phyloP scores from a whole-genome alignment of 2,329 filamentous ascomycete genomes.

The Lasiodiplodia gonubiensis region DNA sequence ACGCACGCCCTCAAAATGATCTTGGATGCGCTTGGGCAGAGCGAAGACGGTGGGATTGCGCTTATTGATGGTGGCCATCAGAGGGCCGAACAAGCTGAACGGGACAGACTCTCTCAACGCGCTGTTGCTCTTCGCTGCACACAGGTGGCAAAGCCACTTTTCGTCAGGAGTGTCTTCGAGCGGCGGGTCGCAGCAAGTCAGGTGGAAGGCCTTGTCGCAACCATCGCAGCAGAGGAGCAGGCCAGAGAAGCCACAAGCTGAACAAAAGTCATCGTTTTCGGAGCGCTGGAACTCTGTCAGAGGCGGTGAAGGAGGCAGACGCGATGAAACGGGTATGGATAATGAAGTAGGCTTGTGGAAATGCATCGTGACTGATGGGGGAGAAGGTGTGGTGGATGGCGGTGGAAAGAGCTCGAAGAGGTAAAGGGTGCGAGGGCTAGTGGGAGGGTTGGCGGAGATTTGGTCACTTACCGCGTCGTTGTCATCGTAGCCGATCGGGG shows the following conservation, averaged over 20 bases:
- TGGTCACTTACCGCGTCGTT: conserved; percentile 59
- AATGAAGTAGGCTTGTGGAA: conserved; percentile 36
- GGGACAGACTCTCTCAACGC: conserved; percentile 52
- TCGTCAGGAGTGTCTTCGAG: conserved; percentile 51
- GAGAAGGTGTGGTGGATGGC: conserved; percentile 30
- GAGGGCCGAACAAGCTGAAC: conserved; percentile 60
- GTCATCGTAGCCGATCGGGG: conserved; percentile 64
- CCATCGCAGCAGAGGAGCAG: conserved; percentile 92
- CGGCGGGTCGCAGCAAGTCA: conserved; percentile 84
- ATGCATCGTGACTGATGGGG: conserved; percentile 43
- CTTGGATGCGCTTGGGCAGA: conserved; percentile 73
- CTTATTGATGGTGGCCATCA: conserved; percentile 69
- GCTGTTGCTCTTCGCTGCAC: conserved; percentile 54
- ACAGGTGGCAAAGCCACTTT: conserved; percentile 80
- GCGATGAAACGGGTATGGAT: conserved; percentile 21
- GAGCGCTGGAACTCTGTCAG: conserved; percentile 50
- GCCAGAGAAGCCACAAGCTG: conserved; percentile 81
- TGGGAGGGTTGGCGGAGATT: conserved; percentile 51
- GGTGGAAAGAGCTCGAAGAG: conserved; percentile 33
- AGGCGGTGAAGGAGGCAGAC: conserved; percentile 39
- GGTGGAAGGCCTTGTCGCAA: conserved; percentile 88
- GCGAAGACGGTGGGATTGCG: conserved; percentile 73
- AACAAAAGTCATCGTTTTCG: conserved; percentile 89
- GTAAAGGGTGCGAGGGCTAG: conserved; percentile 42
- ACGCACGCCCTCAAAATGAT: conserved; percentile 79